These are phyloP conservation scores for Caulochytrium protostelioides DNA, from an alignment of 371 early-diverging fungal genomes.

Conservation along the genomic window DNA sequence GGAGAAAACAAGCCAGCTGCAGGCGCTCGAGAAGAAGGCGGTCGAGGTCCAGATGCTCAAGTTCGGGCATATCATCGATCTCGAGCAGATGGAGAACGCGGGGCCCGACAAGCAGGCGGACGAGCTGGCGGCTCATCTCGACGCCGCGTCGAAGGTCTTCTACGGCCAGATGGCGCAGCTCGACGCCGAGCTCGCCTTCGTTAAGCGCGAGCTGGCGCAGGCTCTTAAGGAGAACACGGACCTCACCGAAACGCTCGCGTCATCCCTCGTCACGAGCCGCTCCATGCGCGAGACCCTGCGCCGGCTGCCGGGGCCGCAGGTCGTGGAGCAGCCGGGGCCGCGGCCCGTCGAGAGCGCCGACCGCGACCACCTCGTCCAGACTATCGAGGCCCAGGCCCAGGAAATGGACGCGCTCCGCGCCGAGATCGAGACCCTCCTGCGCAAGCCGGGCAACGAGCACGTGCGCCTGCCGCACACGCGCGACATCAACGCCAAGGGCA, in stretches of 20 bases:
- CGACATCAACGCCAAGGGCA: too few species aligned
- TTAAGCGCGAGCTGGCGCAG: not conserved
- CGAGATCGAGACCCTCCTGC: constrained; percentile 23
- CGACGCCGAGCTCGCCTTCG: constrained; percentile 1
- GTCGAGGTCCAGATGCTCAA: constrained; percentile 35
- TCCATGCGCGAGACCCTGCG: not conserved
- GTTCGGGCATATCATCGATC: constrained; percentile 30
- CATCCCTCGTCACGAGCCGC: not conserved
- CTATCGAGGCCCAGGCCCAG: constrained; percentile 17
- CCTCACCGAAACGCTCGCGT: not conserved
- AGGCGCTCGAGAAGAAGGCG: constrained; percentile 19
- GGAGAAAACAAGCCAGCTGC: constrained; percentile 21
- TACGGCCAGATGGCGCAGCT: not conserved
- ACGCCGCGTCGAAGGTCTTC: not conserved
- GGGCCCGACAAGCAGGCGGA: constrained; percentile 29
- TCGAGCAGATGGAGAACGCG: constrained; percentile 29
- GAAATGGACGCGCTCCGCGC: constrained; percentile 22
- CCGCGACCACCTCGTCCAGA: constrained; percentile 13
- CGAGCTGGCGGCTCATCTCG: constrained; percentile 16
- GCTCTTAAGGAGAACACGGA: not conserved
- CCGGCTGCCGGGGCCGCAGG: constrained; percentile 4
- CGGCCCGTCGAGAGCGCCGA: constrained; percentile 18
- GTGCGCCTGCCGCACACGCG: too few species aligned
- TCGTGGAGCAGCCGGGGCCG: constrained; percentile 19
- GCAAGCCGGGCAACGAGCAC: constrained; percentile 21